These are phyloP conservation scores for Hypoxylon sp. DNA, from an alignment of 2,329 filamentous ascomycete species.

Conservation along the genomic window DNA sequence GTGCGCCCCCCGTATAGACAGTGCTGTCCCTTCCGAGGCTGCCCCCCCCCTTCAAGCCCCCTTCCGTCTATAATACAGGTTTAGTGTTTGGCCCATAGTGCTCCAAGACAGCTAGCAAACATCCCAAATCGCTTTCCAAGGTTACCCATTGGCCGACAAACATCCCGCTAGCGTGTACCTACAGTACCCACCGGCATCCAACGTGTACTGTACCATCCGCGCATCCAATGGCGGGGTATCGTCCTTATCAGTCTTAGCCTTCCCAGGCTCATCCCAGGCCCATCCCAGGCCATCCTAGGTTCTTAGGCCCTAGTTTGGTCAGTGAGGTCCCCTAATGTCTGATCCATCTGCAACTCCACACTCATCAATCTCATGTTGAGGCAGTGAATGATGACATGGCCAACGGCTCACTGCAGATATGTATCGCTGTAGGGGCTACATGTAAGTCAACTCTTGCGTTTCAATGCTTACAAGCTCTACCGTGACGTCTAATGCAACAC, in stretches of 20 bases:
- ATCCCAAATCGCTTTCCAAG: conserved; percentile 1
- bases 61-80: conserved; percentile 3
- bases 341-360: conserved; percentile 37
- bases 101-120: conserved; percentile 14
- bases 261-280: conserved; percentile 1
- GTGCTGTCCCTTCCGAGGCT: neutral
- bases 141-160: conserved; percentile 15
- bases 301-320: conserved; percentile 4
- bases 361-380: conserved; percentile 45
- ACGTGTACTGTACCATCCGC: conserved; percentile 36
- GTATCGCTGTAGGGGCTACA: conserved; percentile 28
- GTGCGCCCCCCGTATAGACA: neutral
- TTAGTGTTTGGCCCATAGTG: conserved; percentile 12
- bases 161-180: conserved; percentile 12
- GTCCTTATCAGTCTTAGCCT: conserved; percentile 42
- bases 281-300: neutral
- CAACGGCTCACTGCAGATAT: conserved; percentile 44
- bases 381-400: conserved; percentile 40
- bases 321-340: conserved; percentile 28
- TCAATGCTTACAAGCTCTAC: conserved; percentile 37
- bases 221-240: conserved; percentile 43
- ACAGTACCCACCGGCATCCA: conserved; percentile 22
- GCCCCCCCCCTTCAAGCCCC: neutral
- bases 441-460: conserved; percentile 38
- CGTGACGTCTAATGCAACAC: conserved; percentile 38